Evolutionary conservation across 2,329 filamentous ascomycete species (phyloP).

Genomic region (Curvularia sp.): DNA sequence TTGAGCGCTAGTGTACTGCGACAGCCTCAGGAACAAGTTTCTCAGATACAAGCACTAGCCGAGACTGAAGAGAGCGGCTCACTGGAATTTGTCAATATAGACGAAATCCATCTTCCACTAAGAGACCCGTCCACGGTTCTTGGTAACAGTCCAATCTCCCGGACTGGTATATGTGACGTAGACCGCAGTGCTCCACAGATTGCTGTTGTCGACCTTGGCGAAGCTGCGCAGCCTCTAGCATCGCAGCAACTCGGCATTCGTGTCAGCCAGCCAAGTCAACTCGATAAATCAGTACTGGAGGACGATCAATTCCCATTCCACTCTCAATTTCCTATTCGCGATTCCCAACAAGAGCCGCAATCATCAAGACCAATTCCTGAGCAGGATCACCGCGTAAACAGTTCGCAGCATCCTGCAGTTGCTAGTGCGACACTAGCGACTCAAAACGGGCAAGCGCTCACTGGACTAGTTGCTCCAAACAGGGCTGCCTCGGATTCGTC

Average conservation of each 20-base stretch:
- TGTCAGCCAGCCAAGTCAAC: slow-evolving; percentile 15
- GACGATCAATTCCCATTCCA: slow-evolving; percentile 22
- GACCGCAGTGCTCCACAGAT: not conserved
- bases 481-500: slow-evolving; percentile 5
- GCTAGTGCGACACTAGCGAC: not conserved
- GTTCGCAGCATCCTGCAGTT: slow-evolving; percentile 2
- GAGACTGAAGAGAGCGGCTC: not conserved
- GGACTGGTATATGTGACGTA: not conserved
- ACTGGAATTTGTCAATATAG: not conserved
- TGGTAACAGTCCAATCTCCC: slow-evolving; percentile 1
- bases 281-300: slow-evolving; percentile 19
- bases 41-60: not conserved
- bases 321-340: slow-evolving; percentile 17
- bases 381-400: not conserved
- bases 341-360: not conserved
- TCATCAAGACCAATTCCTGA: not conserved
- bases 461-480: slow-evolving; percentile 8
- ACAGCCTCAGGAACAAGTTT: slow-evolving; percentile 1
- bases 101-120: not conserved
- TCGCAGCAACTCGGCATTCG: slow-evolving; percentile 6
- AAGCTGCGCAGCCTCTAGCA: slow-evolving; percentile 4
- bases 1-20: not conserved
- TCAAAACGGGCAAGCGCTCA: slow-evolving; percentile 3
- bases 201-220: not conserved
- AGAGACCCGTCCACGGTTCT: slow-evolving; percentile 1